Percentiles rank a stretch among this genome's conserved stretches.
These are phyloP conservation scores for Aspergillus japonicus DNA, from an alignment of 2,329 filamentous ascomycete species.

Conservation along the genomic window DNA sequence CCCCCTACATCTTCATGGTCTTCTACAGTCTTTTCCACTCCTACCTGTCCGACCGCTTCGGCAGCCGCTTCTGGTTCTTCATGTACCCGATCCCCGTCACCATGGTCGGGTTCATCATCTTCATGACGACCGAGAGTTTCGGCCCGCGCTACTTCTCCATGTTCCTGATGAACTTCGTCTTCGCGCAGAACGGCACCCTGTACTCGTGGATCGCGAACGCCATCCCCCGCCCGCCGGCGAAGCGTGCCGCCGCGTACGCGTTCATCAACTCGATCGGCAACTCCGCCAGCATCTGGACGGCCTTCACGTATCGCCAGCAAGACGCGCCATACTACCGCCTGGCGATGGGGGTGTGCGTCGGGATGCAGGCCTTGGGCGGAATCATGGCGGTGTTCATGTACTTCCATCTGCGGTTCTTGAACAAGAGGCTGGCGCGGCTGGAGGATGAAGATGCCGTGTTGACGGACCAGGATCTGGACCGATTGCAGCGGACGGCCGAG, in stretches of 20 bases:
- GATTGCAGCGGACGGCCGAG: slow-evolving; percentile 52
- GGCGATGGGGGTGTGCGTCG: slow-evolving; percentile 46
- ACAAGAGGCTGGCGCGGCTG: slow-evolving; percentile 51
- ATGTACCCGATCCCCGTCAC: slow-evolving; percentile 53
- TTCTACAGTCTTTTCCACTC: slow-evolving; percentile 49
- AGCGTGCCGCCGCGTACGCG: slow-evolving; percentile 55
- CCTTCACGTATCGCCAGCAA: slow-evolving; percentile 47
- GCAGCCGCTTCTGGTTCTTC: slow-evolving; percentile 54
- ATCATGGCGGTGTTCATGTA: slow-evolving; percentile 39
- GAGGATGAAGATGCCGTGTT: slow-evolving; percentile 50
- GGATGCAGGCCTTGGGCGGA: slow-evolving; percentile 37
- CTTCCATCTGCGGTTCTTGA: slow-evolving; percentile 45
- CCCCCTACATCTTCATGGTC: slow-evolving; percentile 56
- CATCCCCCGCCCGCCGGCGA: slow-evolving; percentile 54
- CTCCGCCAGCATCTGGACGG: slow-evolving; percentile 53
- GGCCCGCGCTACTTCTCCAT: slow-evolving; percentile 56
- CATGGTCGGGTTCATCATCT: slow-evolving; percentile 53
- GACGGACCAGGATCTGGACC: slow-evolving; percentile 48
- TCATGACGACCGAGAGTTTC: slow-evolving; percentile 54
- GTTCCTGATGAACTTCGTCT: slow-evolving; percentile 58
- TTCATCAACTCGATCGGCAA: slow-evolving; percentile 58
- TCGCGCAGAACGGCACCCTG: slow-evolving; percentile 53
- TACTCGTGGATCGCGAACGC: slow-evolving; percentile 53
- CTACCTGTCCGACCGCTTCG: slow-evolving; percentile 44
- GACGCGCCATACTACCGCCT: slow-evolving; percentile 43